These are phyloP conservation scores for Pseudocercospora fuligena DNA, from an alignment of 2,329 filamentous ascomycete genomes.

Conservation along the genomic window DNA sequence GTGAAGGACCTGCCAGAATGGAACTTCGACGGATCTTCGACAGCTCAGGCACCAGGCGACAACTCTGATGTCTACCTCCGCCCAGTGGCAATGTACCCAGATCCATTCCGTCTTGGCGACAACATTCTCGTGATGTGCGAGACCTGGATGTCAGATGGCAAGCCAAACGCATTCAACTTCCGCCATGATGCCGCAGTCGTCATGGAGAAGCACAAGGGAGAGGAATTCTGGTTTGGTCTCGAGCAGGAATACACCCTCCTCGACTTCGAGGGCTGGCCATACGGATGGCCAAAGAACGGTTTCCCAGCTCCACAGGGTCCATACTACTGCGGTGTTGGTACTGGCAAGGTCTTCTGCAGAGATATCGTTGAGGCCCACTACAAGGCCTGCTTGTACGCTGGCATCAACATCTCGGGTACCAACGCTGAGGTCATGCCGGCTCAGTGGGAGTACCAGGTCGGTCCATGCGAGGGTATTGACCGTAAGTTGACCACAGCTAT, in stretches of 20 bases:
- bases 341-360: conserved; percentile 95
- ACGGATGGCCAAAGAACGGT: conserved; percentile 86
- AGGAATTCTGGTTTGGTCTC: conserved; percentile 95
- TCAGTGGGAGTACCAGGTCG: conserved; percentile 98
- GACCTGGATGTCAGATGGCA: conserved; percentile 92
- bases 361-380: conserved; percentile 96
- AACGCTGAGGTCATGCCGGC: conserved; percentile 99
- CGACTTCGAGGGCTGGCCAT: conserved; percentile 83
- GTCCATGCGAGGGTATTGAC: conserved; percentile 83
- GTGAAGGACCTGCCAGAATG: conserved; percentile 74
- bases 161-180: conserved; percentile 98
- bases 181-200: conserved; percentile 88
- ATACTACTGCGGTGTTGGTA: conserved; percentile 98
- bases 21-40: conserved; percentile 90
- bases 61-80: conserved; percentile 98
- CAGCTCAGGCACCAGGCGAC: conserved; percentile 87
- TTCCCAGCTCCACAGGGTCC: conserved; percentile 92
- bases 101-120: conserved; percentile 85
- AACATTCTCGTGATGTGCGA: conserved; percentile 95
- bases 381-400: conserved; percentile 86
- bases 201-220: conserved; percentile 82
- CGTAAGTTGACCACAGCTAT: conserved; percentile 59
- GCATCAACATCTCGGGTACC: conserved; percentile 93
- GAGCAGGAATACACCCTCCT: conserved; percentile 98
- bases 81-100: conserved; percentile 84